These are phyloP conservation scores for Bacterosira constricta DNA, from an alignment of 108 stramenopile species.

Conservation along the genomic window DNA sequence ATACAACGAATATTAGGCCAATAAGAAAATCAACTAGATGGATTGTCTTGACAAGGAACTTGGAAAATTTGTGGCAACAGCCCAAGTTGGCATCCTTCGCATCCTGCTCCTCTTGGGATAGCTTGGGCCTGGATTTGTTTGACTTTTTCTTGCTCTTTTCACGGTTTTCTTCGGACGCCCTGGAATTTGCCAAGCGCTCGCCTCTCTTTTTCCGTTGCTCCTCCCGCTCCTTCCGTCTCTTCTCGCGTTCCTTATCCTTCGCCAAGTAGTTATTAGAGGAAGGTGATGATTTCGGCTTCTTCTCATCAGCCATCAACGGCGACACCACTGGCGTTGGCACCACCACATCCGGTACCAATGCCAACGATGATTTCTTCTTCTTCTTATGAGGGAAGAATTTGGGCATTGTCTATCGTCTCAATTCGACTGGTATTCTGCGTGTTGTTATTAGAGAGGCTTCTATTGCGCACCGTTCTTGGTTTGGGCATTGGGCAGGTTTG, in stretches of 20 bases:
- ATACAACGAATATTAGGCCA: conserved; percentile 16
- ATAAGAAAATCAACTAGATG: conserved; percentile 32
- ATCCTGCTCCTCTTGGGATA: conserved; percentile 30
- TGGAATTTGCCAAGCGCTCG: background rate
- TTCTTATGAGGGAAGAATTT: no score
- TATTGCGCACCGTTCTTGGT: no score
- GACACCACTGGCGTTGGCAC: no score
- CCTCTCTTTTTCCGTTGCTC: conserved; percentile 2
- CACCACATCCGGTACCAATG: no score
- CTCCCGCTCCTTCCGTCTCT: conserved; percentile 5
- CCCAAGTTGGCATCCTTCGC: conserved; percentile 29
- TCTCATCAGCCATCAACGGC: conserved; percentile 2
- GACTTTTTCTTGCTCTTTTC: conserved; percentile 2
- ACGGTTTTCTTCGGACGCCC: background rate
- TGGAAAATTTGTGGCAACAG: conserved; percentile 23
- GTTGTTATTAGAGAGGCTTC: no score
- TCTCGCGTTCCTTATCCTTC: conserved; percentile 2
- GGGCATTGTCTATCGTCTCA: no score
- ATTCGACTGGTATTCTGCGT: no score
- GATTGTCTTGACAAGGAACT: conserved; percentile 25
- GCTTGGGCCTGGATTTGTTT: conserved; percentile 3
- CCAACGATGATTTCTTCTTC: no score
- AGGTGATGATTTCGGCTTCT: background rate
- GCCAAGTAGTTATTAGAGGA: background rate
- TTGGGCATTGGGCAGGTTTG: no score